A percentile compares a stretch with the other conserved stretches of the same genome.
These are phyloP conservation scores for Pichia sp. DNA, from an alignment of 1,139 yeast species.

Conservation along the genomic window DNA sequence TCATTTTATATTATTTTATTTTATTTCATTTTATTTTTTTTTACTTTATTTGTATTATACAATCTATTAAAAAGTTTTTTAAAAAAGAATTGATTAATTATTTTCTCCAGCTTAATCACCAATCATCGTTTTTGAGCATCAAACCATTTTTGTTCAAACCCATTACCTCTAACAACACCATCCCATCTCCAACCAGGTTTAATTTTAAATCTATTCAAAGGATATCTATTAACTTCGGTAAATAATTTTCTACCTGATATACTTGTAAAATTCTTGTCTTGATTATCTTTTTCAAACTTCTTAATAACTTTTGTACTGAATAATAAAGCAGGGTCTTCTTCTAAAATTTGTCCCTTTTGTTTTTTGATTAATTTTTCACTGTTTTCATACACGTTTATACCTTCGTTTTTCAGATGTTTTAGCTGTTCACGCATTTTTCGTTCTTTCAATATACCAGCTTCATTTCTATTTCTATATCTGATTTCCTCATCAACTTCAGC, in stretches of 20 bases:
- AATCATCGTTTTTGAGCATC: conserved; percentile 31
- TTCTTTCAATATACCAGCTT: conserved; percentile 7
- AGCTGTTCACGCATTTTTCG: conserved; percentile 10
- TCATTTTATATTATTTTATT: background rate
- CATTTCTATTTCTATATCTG: conserved; percentile 29
- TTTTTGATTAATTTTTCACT: conserved; percentile 36
- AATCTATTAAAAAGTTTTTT: background rate
- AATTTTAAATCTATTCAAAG: conserved; percentile 69
- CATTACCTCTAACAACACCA: conserved; percentile 85
- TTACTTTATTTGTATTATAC: background rate
- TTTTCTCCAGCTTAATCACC: background rate
- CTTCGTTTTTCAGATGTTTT: conserved; percentile 15
- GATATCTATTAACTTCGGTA: conserved; percentile 38
- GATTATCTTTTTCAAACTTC: conserved; percentile 10
- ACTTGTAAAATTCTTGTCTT: conserved; percentile 22
- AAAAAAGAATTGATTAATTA: background rate
- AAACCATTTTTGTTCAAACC: conserved; percentile 71
- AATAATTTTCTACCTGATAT: conserved; percentile 42
- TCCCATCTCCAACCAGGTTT: conserved; percentile 87
- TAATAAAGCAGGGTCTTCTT: conserved; percentile 65
- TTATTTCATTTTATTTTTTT: background rate
- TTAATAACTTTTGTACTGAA: conserved; percentile 30
- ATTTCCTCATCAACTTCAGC: conserved; percentile 35
- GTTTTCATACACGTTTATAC: conserved; percentile 31
- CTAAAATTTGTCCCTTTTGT: conserved; percentile 33